phyloP scores from a whole-genome alignment of 139 green algal genomes.

The Microglena sp. region DNA sequence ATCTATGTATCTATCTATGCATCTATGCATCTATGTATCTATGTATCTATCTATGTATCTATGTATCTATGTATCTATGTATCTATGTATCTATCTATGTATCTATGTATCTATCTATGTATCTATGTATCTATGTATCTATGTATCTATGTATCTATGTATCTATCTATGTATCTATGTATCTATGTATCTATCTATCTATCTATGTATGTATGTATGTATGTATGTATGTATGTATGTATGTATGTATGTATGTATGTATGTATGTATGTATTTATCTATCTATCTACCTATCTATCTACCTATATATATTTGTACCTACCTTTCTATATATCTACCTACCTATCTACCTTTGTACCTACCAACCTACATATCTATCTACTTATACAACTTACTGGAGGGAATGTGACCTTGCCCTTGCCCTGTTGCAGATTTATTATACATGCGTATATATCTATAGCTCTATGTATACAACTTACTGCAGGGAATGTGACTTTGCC shows the following conservation, averaged over 20 bases:
- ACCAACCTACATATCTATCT: not conserved
- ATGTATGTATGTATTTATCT: not conserved
- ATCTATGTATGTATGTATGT: conserved; percentile 6
- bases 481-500: not conserved
- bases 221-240: conserved; percentile 4
- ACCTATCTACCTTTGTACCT: conserved; percentile 70
- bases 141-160: conserved; percentile 6
- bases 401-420: not conserved
- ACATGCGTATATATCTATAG: too few species aligned
- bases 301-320: conserved; percentile 79
- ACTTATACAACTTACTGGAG: not conserved
- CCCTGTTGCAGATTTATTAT: too few species aligned
- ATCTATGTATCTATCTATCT: not conserved
- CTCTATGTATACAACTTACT: not conserved
- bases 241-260: not conserved
- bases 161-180: not conserved
- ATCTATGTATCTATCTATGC: too few species aligned
- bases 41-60: too few species aligned
- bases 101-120: too few species aligned
- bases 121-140: conserved; percentile 1
- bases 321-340: conserved; percentile 81
- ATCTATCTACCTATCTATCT: not conserved
- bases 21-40: too few species aligned
- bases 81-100: too few species aligned
- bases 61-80: too few species aligned